Evolutionary conservation across 345 rosid species (phyloP), one percentile per base, ranked within the genome.

Genomic region (Acer campestre): DNA sequence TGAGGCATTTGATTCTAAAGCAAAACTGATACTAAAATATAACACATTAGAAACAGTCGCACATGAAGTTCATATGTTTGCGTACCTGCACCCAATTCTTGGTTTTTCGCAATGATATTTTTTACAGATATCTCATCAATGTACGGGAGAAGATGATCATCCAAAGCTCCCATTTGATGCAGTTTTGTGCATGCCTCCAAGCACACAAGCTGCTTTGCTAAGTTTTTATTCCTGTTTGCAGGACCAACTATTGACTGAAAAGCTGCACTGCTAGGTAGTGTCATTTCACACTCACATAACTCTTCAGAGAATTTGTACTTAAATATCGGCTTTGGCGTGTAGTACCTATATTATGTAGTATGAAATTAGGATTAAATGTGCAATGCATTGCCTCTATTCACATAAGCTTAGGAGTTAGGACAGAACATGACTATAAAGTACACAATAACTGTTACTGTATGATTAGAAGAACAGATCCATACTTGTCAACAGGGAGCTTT

Each of bases 181-280:
- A 93, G 89, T 84, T 84, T 89, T 88, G 87, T 89, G 77, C 88
- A 90, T 68, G 94, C 94, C 82, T 90, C 94, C 80, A 89, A 78
- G 88, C 97, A 89, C 46, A 79, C 93, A n/a, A 80, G 88, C 83
- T 89, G 90, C 84, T 85, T 90, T 58, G 90, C 88, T 77, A 82
- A 71, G 70, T 74, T 89, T 78, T 87, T 83, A 80, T 76, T 91
- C 83, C 84, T 84, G 73, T 81, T 78, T 56, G 42, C 25, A 46
- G 90, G 94, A 76, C 92, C 96, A 79, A 78, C 88, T 72, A 88
- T 64, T 72, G 86, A 85, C 67, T 84, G 88, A 70, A 87, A 81
- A 69, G 90, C 79, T 31, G 91, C 87, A 81, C 77, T 85, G 20
- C 87, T 81, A 74, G 97, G 97, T 51, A 92, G 78, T 25, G 80